A percentile compares a stretch with the other conserved stretches of the same genome.
phyloP scores from a whole-genome alignment of 805 yeast species.

The Jamesozyma gamospora region DNA sequence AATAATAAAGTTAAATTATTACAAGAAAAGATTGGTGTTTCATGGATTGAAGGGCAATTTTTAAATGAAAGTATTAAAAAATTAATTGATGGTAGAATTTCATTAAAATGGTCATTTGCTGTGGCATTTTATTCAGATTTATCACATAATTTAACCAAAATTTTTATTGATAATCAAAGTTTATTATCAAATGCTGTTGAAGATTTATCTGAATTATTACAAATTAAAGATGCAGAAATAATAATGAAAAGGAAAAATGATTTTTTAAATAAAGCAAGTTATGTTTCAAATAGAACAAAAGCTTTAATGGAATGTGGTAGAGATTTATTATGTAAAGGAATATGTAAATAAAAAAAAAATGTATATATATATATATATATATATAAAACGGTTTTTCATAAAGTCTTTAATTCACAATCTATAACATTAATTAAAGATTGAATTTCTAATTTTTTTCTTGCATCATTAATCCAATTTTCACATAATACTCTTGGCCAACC shows the following conservation, averaged over 20 bases:
- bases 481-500: conserved; percentile 92
- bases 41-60: conserved; percentile 86
- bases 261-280: conserved; percentile 31
- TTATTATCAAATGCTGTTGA: conserved; percentile 59
- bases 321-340: conserved; percentile 27
- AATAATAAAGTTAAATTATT: conserved; percentile 52
- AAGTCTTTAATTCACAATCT: conserved; percentile 52
- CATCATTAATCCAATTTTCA: conserved; percentile 82
- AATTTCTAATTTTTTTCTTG: conserved; percentile 80
- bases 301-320: conserved; percentile 33
- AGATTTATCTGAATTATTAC: conserved; percentile 51
- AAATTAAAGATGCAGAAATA: conserved; percentile 30
- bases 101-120: conserved; percentile 86
- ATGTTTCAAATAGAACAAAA: conserved; percentile 29
- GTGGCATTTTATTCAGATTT: conserved; percentile 56
- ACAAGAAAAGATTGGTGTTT: conserved; percentile 53
- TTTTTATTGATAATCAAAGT: conserved; percentile 65
- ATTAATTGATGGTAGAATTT: conserved; percentile 57
- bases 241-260: conserved; percentile 30
- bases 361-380: too few relatives aligned
- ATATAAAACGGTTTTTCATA: too few relatives aligned
- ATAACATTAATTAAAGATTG: conserved; percentile 66
- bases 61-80: conserved; percentile 61
- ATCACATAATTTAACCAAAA: conserved; percentile 41
- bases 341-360: too few relatives aligned